These are phyloP conservation scores for Butyriboletus loyo DNA, from an alignment of 768 basidiomycete genomes.

Conservation along the genomic window DNA sequence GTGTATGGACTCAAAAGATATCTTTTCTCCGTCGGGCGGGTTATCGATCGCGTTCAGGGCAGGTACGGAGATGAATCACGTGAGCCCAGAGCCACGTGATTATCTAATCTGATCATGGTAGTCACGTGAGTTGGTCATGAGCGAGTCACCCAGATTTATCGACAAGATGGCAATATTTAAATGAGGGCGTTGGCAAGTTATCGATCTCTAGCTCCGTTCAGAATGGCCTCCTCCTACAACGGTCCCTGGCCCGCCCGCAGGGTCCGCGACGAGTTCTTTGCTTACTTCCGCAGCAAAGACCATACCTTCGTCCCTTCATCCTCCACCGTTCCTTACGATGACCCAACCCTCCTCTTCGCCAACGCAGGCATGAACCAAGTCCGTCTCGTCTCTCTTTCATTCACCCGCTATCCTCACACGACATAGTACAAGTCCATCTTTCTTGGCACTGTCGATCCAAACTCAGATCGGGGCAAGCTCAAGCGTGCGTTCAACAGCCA, in stretches of 20 bases:
- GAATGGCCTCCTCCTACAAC: constrained; percentile 31
- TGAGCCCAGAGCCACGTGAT: constrained; percentile 5
- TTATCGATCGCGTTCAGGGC: constrained; percentile 52
- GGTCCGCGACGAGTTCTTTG: constrained; percentile 87
- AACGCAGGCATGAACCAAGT: constrained; percentile 99
- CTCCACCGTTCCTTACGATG: constrained; percentile 93
- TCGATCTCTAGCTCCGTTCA: constrained; percentile 21
- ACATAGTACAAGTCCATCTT: constrained; percentile 92
- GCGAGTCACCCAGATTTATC: constrained; percentile 10
- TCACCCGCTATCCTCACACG: constrained; percentile 9
- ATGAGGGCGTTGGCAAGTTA: constrained; percentile 12
- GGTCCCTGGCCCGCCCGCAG: constrained; percentile 73
- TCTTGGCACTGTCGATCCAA: constrained; percentile 95
- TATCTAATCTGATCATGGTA: constrained; percentile 16
- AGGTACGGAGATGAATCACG: constrained; percentile 23
- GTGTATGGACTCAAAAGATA: constrained; percentile 10
- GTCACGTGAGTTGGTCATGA: constrained; percentile 13
- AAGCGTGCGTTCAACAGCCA: constrained; percentile 95
- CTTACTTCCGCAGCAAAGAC: constrained; percentile 74
- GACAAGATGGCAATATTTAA: background rate
- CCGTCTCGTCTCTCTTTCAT: constrained; percentile 12
- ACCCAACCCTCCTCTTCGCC: constrained; percentile 95
- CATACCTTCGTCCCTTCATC: constrained; percentile 92
- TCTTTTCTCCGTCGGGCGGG: constrained; percentile 4
- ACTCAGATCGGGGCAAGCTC: constrained; percentile 86